Evolutionary conservation across 2,329 filamentous ascomycete species (phyloP), one percentile per base, ranked within the genome.

Genomic region (Aureobasidium leucospermi): DNA sequence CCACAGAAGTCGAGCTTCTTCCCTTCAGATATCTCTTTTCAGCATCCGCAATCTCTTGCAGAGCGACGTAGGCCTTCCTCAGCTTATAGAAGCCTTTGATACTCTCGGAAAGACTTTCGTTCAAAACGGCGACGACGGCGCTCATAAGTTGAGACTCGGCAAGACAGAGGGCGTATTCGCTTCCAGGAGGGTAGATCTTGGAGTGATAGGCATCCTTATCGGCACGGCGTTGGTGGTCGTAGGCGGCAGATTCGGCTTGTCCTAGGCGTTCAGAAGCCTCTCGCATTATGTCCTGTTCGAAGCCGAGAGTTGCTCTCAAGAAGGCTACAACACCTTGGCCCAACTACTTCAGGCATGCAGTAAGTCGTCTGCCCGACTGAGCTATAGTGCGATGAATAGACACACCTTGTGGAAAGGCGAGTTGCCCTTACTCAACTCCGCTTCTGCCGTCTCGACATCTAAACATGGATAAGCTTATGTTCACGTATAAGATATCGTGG

Each of bases 21-120:
- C 69, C 63, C 13, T 67, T 70, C 59, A 84, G 67, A 62, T 80
- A 85, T 62, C 81, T 84, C 28, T 81, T 81, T 73, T 96, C 92
- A 36, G 86, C 82, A 62, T 88, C 82, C 69, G 92, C 80, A 59
- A 99, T 89, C 9, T 80, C 81, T 67, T 96, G 88, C 3, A 99
- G 78, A 0, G 90, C 87, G 41, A 90, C 77, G 68, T 89, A 97
- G 0, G 93, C 93, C 71, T 95, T 96, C 63, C 93, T 82, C 66
- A 97, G 75, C 73, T 94, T 96, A 70, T 96, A 95, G 69, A 97
- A 97, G 6, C 90, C 90, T 73, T 87, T 90, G 71, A 97, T 83
- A 15, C 86, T 90, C 71, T 97, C 94, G 0, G 92, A 93, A 67
- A 97, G 75, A 70, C 89, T 96, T 76, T 97, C 94, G 65, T 95